Evolutionary conservation across 2,329 filamentous ascomycete species (phyloP).

Genomic region (Colletotrichum nymphaeae): DNA sequence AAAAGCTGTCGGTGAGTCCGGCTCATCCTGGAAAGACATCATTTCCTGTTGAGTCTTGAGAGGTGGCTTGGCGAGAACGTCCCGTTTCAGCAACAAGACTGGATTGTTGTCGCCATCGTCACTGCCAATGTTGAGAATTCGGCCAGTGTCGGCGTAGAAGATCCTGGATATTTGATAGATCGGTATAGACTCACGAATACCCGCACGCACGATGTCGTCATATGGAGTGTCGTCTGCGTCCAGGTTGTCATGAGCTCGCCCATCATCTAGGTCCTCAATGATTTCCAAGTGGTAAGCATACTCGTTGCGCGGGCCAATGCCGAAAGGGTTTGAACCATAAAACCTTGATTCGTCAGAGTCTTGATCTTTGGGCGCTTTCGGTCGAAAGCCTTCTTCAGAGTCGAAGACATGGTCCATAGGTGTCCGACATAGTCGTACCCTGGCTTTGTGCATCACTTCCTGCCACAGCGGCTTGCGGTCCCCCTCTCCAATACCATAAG

Average conservation of each 20-base stretch:
- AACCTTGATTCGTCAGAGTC: neutral
- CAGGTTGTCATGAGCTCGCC: slow-evolving; percentile 61
- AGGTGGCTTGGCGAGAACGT: slow-evolving; percentile 72
- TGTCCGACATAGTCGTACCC: slow-evolving; percentile 81
- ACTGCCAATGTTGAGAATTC: slow-evolving; percentile 82
- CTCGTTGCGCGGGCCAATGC: slow-evolving; percentile 44
- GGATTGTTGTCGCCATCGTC: slow-evolving; percentile 74
- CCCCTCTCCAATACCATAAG: slow-evolving; percentile 60
- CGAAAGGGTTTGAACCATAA: slow-evolving; percentile 12
- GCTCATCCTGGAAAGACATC: slow-evolving; percentile 32
- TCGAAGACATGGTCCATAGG: slow-evolving; percentile 64
- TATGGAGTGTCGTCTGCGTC: slow-evolving; percentile 46
- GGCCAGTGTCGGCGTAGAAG: slow-evolving; percentile 92
- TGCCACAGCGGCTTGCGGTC: slow-evolving; percentile 86
- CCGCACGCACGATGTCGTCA: slow-evolving; percentile 55
- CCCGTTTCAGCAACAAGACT: slow-evolving; percentile 79
- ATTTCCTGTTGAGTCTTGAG: slow-evolving; percentile 52
- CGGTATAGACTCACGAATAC: slow-evolving; percentile 65
- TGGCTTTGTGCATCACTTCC: slow-evolving; percentile 93
- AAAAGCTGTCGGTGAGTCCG: neutral
- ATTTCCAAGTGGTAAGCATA: slow-evolving; percentile 86
- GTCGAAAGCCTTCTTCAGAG: slow-evolving; percentile 45
- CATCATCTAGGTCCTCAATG: slow-evolving; percentile 80
- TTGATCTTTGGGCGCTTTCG: slow-evolving; percentile 5
- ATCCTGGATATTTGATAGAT: slow-evolving; percentile 81